These are phyloP conservation scores for Boletus vermiculosoides DNA, from an alignment of 768 basidiomycete species.

Conservation along the genomic window DNA sequence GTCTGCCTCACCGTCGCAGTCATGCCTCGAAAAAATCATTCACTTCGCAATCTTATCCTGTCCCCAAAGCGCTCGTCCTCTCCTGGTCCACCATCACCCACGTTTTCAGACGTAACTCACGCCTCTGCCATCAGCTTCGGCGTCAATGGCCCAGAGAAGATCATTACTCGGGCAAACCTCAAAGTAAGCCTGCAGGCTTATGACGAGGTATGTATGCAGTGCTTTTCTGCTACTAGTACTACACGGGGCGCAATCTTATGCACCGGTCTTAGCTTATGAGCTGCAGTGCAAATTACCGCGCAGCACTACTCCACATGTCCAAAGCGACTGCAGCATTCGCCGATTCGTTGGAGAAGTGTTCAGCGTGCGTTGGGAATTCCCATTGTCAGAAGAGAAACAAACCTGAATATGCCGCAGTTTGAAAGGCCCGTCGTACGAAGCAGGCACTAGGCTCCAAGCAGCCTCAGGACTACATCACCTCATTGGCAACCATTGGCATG, in stretches of 20 bases:
- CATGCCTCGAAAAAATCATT: conserved; percentile 55
- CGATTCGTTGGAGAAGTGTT: conserved; percentile 80
- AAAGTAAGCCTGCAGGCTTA: conserved; percentile 77
- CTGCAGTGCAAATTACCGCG: conserved; percentile 75
- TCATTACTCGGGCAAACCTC: conserved; percentile 78
- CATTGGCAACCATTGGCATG: conserved; percentile 89
- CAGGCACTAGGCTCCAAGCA: conserved; percentile 80
- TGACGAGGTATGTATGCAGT: conserved; percentile 59
- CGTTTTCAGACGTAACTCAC: conserved; percentile 79
- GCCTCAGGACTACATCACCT: conserved; percentile 88
- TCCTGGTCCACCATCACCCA: conserved; percentile 73
- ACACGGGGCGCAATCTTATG: conserved; percentile 12
- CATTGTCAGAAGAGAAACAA: neutral
- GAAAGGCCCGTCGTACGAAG: conserved; percentile 77
- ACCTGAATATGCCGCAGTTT: conserved; percentile 41
- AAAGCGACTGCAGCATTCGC: conserved; percentile 84
- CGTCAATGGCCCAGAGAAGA: conserved; percentile 69
- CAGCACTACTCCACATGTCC: conserved; percentile 77
- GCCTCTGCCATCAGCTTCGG: conserved; percentile 78
- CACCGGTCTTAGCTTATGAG: conserved; percentile 59
- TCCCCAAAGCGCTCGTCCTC: conserved; percentile 46
- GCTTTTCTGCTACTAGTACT: neutral
- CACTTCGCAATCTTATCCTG: conserved; percentile 54
- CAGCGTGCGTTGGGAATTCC: conserved; percentile 53
- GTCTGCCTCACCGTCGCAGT: conserved; percentile 13